Conservation (phyloP, 2,329 filamentous ascomycete genomes). For the Monilinia fructigena region DNA sequence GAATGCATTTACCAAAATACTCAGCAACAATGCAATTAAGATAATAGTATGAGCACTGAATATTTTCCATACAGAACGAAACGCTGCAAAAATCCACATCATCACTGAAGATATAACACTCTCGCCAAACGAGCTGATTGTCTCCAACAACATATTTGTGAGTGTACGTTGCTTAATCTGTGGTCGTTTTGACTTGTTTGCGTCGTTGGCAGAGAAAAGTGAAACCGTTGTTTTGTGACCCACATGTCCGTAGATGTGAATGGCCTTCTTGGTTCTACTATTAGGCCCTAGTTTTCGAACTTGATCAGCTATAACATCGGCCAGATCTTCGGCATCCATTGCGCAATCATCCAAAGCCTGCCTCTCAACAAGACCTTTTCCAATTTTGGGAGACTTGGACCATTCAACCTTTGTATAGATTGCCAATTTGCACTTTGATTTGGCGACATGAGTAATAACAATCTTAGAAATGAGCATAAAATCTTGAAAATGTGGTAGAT, state of each 20-base stretch:
- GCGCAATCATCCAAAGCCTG: conserved; percentile 74
- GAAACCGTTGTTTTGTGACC: conserved; percentile 66
- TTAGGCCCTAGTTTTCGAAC: conserved; percentile 71
- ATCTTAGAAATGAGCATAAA: conserved; percentile 87
- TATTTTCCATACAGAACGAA: conserved; percentile 66
- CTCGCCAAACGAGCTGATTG: conserved; percentile 68
- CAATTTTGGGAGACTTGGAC: conserved; percentile 63
- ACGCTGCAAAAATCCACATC: conserved; percentile 68
- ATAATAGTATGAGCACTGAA: conserved; percentile 73
- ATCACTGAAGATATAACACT: conserved; percentile 74
- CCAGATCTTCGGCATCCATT: conserved; percentile 70
- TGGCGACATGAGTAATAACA: conserved; percentile 89
- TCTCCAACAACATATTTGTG: conserved; percentile 70
- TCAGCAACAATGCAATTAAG: conserved; percentile 65
- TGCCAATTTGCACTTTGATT: conserved; percentile 87
- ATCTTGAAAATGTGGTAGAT: conserved; percentile 74
- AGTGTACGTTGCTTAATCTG: conserved; percentile 61
- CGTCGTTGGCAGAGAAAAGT: conserved; percentile 52
- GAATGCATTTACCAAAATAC: conserved; percentile 69
- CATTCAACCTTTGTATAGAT: conserved; percentile 88
- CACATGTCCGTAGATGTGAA: conserved; percentile 75
- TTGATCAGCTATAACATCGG: conserved; percentile 74
- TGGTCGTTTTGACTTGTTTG: conserved; percentile 49
- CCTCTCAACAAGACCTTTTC: conserved; percentile 61
- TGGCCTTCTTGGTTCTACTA: conserved; percentile 72